phyloP scores from a whole-genome alignment of 2,329 filamentous ascomycete species.

The Trichophyton schoenleinii region DNA sequence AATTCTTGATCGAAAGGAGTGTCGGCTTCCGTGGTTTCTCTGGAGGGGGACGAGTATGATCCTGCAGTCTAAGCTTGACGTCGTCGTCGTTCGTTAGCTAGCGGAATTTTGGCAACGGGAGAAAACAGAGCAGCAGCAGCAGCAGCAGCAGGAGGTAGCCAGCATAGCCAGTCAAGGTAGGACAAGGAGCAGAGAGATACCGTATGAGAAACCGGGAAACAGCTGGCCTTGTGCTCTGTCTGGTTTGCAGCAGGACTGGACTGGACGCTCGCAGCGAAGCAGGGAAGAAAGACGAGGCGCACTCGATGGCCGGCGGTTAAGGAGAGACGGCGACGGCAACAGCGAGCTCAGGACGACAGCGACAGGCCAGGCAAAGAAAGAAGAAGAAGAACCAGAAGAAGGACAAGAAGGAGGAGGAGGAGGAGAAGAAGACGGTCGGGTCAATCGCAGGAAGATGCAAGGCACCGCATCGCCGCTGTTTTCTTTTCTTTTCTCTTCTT shows the following conservation, averaged over 20 bases:
- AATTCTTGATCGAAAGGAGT: too few relatives aligned
- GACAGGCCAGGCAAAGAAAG: too few relatives aligned
- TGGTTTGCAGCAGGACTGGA: background rate
- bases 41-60: too few relatives aligned
- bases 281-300: background rate
- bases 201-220: constrained; percentile 3
- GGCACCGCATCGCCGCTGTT: background rate
- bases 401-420: background rate
- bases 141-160: background rate
- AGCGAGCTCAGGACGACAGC: background rate
- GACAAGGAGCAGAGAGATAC: background rate
- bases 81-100: too few relatives aligned
- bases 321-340: background rate
- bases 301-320: background rate
- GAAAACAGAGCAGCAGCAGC: background rate
- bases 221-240: background rate
- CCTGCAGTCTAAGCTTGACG: too few relatives aligned
- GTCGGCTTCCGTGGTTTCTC: too few relatives aligned
- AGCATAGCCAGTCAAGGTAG: background rate
- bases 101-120: background rate
- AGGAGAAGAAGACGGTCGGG: background rate
- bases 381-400: background rate
- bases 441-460: background rate
- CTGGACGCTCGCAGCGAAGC: background rate
- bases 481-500: background rate